phyloP scores from a whole-genome alignment of 352 stramenopile genomes.

The Pythium chondricola region DNA sequence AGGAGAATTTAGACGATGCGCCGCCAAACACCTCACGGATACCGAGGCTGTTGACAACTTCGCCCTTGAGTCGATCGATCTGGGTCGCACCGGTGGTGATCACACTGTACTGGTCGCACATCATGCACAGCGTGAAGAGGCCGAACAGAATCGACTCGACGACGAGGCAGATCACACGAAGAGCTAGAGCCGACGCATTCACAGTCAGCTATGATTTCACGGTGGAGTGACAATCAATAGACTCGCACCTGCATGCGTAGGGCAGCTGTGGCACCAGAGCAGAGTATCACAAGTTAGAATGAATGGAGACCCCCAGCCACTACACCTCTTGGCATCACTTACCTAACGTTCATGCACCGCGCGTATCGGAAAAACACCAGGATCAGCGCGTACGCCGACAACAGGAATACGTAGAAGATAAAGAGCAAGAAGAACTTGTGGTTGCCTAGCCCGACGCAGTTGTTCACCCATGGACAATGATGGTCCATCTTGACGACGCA shows the following conservation, averaged over 20 bases:
- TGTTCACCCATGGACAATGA: conserved; percentile 99
- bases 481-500: conserved; percentile 99
- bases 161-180: conserved; percentile 81
- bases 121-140: conserved; percentile 98
- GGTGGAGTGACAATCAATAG: too few species aligned
- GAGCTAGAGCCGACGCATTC: too few species aligned
- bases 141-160: conserved; percentile 94
- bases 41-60: conserved; percentile 60
- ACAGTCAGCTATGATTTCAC: too few species aligned
- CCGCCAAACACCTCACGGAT: conserved; percentile 83
- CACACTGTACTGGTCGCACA: conserved; percentile 97
- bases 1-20: conserved; percentile 38
- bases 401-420: conserved; percentile 91
- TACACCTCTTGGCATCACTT: conserved; percentile 17
- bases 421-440: conserved; percentile 95
- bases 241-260: conserved; percentile 44
- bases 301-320: too few species aligned
- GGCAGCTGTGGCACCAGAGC: conserved; percentile 36
- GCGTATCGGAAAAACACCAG: conserved; percentile 90
- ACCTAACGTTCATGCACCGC: conserved; percentile 81
- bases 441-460: conserved; percentile 98
- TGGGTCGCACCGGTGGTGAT: conserved; percentile 94
- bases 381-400: conserved; percentile 92
- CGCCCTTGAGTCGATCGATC: conserved; percentile 96
- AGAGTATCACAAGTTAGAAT: too few species aligned